Conservation (phyloP, 805 yeast genomes). For the Brettanomyces naardenensis region DNA sequence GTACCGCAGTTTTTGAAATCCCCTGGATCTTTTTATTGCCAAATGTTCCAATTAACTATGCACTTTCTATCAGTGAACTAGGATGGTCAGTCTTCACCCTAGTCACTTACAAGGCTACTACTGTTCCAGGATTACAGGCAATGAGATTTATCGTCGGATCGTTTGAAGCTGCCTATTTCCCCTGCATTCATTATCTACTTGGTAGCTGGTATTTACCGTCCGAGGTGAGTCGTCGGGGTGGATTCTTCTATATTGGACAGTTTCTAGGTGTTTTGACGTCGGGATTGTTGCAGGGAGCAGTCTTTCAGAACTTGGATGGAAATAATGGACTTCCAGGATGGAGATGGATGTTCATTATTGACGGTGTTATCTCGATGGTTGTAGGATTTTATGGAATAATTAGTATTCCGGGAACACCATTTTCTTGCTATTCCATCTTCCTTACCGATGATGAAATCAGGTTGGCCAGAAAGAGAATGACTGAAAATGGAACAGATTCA, state of each 20-base stretch:
- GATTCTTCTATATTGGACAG: slow-evolving; percentile 41
- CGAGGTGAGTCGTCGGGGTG: slow-evolving; percentile 49
- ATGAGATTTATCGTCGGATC: slow-evolving; percentile 60
- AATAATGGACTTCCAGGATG: slow-evolving; percentile 32
- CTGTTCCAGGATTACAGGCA: slow-evolving; percentile 46
- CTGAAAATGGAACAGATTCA: slow-evolving; percentile 22
- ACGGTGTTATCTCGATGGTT: slow-evolving; percentile 30
- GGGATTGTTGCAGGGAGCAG: slow-evolving; percentile 41
- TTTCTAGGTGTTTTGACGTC: slow-evolving; percentile 51
- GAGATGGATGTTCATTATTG: slow-evolving; percentile 50
- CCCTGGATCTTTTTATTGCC: slow-evolving; percentile 52
- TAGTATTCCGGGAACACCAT: slow-evolving; percentile 61
- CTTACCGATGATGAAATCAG: slow-evolving; percentile 50
- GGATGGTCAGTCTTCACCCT: slow-evolving; percentile 64
- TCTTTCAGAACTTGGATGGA: slow-evolving; percentile 23
- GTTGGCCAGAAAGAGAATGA: slow-evolving; percentile 38
- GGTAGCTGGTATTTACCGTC: slow-evolving; percentile 51
- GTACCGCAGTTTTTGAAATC: slow-evolving; percentile 51
- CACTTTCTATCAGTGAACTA: slow-evolving; percentile 48
- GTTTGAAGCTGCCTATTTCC: slow-evolving; percentile 60
- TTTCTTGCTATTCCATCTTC: slow-evolving; percentile 42
- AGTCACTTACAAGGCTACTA: slow-evolving; percentile 41
- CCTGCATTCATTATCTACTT: slow-evolving; percentile 51
- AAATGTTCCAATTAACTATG: slow-evolving; percentile 41
- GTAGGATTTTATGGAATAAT: slow-evolving; percentile 20